phyloP scores from a whole-genome alignment of 768 basidiomycete genomes.

The Calvatia gigantea region DNA sequence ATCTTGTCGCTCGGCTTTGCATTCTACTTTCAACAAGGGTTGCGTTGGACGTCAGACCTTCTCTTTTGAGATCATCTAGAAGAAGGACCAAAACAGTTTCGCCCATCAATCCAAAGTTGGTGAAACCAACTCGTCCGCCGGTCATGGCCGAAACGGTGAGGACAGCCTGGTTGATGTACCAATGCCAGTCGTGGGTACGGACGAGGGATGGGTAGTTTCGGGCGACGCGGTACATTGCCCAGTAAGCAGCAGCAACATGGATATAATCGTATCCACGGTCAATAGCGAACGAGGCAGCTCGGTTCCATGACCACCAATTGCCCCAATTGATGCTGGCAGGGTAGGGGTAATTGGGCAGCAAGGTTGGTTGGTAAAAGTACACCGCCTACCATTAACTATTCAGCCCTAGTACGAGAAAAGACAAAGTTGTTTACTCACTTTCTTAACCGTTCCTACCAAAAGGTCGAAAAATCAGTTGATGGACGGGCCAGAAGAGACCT shows the following conservation, averaged over 20 bases:
- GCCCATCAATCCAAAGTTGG: constrained; percentile 49
- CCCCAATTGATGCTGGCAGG: constrained; percentile 46
- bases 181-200: constrained; percentile 46
- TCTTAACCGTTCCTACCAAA: constrained; percentile 54
- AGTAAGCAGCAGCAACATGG: constrained; percentile 47
- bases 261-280: constrained; percentile 54
- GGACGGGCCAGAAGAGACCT: too few species aligned
- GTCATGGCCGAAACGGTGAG: constrained; percentile 45
- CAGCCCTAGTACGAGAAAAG: too few species aligned
- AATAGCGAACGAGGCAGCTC: constrained; percentile 41
- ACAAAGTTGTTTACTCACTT: too few species aligned
- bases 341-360: constrained; percentile 44
- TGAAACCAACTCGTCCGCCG: constrained; percentile 40
- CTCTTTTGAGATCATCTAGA: constrained; percentile 47
- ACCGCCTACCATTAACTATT: constrained; percentile 33
- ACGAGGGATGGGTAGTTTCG: constrained; percentile 53
- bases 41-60: constrained; percentile 46
- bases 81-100: constrained; percentile 49
- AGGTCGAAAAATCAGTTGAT: neutral
- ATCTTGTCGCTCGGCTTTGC: constrained; percentile 37
- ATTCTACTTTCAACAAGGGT: constrained; percentile 44
- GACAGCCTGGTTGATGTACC: constrained; percentile 56
- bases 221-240: constrained; percentile 55
- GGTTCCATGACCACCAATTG: constrained; percentile 58
- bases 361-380: constrained; percentile 47